Evolutionary conservation across 129 eudicot species (phyloP).

Genomic region (Chrysanthemum makinoi): DNA sequence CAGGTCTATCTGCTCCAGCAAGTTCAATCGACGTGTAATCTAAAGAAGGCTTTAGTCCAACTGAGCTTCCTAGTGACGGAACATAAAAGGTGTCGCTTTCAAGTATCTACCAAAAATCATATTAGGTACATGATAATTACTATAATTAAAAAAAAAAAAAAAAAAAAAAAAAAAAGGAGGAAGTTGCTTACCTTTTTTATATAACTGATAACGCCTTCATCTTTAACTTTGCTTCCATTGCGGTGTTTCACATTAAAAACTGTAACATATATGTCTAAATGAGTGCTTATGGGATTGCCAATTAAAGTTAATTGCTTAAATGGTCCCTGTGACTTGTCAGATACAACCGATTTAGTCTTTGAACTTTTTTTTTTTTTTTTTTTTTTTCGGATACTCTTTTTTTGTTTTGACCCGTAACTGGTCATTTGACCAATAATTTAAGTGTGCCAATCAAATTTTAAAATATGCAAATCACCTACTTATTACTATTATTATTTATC

Average conservation of each 20-base stretch:
- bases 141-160: not conserved
- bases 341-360: too few species aligned
- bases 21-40: slow-evolving; percentile 76
- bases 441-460: too few species aligned
- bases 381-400: too few species aligned
- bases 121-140: too few species aligned
- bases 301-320: too few species aligned
- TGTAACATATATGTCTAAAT: slow-evolving; percentile 24
- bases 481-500: too few species aligned
- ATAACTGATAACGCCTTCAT: slow-evolving; percentile 28
- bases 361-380: too few species aligned
- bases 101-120: slow-evolving; percentile 45
- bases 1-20: slow-evolving; percentile 79
- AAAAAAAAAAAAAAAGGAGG: not conserved
- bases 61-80: slow-evolving; percentile 57
- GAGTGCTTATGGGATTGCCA: too few species aligned
- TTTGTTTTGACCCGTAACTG: too few species aligned
- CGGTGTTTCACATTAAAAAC: slow-evolving; percentile 71
- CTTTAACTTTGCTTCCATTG: slow-evolving; percentile 63
- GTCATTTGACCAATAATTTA: too few species aligned
- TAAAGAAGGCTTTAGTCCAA: slow-evolving; percentile 68
- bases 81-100: slow-evolving; percentile 52
- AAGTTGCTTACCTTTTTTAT: slow-evolving; percentile 34
- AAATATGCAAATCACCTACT: too few species aligned
- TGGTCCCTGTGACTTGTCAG: too few species aligned